Evolutionary conservation across 768 basidiomycete genomes (phyloP), one percentile per base, ranked within the genome.

Genomic region (Trametes maxima): DNA sequence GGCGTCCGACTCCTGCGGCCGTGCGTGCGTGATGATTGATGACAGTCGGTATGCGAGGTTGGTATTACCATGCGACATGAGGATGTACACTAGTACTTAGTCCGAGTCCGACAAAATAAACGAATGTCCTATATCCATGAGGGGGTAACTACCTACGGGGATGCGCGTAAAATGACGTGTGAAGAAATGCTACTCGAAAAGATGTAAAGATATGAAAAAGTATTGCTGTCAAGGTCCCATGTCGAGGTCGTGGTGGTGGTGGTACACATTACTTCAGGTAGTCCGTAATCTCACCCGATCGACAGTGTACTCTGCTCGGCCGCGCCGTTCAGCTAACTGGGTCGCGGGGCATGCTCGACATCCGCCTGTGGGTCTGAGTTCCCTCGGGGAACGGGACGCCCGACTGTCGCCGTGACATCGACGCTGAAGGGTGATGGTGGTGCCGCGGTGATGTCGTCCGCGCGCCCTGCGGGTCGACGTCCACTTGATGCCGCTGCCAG

Each of bases 401-500:
- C 12, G 76, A 70, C 70, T 33, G 66, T 19, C 72, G 73, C 59
- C 73, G 72, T 33, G 77, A 75, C 48, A 79, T 74, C 44, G 78
- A 73, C 62, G 72, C 75, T 16, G 63, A 70, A 70, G 14, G 66
- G 63, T 46, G 71, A 67, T 25, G 62, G 40, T 40, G 51, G 56
- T 59, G 48, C 46, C 59, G 14, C 44, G 53, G 40, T 42, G 58
- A 47, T 53, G 59, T 37, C 43, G 39, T n/a, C 12, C 52, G 64
- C 45, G 65, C 36, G 36, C 54, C 44, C 50, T 63, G 44, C 17
- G 57, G 59, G 50, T 65, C 67, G 16, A 62, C 67, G 21, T 72
- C 71, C 46, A 84, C 81, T 70, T 92, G 91, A 67, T 86, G 81
- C 64, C 83, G 82, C 73, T 90, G 87, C 91, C 92, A 93, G 70